Evolutionary conservation across 768 basidiomycete genomes (phyloP), one percentile per base, ranked within the genome.

Genomic region (Tephrocybe sp.): DNA sequence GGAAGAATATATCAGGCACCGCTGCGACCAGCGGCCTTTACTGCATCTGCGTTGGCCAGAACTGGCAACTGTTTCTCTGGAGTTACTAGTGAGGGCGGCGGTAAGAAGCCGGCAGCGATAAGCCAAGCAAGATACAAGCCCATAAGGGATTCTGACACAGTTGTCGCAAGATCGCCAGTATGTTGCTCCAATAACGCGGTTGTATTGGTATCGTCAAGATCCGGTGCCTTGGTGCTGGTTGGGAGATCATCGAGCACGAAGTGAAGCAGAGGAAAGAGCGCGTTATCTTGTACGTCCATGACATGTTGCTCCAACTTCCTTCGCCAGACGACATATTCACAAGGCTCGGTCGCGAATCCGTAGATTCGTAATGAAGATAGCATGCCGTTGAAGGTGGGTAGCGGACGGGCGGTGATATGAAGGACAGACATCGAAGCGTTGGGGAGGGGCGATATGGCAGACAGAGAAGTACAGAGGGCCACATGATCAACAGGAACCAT

Each of bases 401-500:
- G 78, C 0, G 95, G 95, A 7, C 76, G 77, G 0, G 95, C 94
- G 11, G 88, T 88, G 44, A 98, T 78, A 59, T 98, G 94, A 39
- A 90, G 69, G 13, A 92, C 91, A 21, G 76, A 73, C 49, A 84
- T 57, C 9, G 70, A 40, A 25, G 71, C 65, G 50, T 69, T 59
- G 58, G 72, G 69, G 48, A 83, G 67, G 36, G 85, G 78, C 1
- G 80, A 74, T 12, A 91, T 63, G 0, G 87, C 82, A 1, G 94
- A 88, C 3, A 90, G 74, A 0, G 88, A 70, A 4, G 84, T 83
- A 61, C 91, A 87, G 4, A 82, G 79, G 1, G 97, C 94, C 54
- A 99, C 94, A 64, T 94, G 90, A 66, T 98, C 90, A 31, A 98
- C 97, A 0, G 97, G 97, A 7, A 94, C 91, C 87, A 97, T 94